Percentiles rank a stretch among this genome's conserved stretches.
Conservation (phyloP, 208 protist genomes). For the Crithidia mellificae region DNA sequence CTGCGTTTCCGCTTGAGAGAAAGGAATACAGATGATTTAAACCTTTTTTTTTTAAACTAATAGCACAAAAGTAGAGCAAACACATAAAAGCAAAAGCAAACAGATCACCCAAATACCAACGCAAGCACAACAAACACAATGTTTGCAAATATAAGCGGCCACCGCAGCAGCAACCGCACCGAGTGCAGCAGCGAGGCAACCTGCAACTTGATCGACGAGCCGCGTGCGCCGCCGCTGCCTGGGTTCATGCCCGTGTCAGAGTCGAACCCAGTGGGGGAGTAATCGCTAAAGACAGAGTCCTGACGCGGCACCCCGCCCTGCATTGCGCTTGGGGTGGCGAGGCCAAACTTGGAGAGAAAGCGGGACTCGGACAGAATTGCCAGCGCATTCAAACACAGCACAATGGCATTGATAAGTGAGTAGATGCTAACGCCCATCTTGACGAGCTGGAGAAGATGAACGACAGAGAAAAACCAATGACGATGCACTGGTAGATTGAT, state of each 20-base stretch:
- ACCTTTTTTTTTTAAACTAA: too few relatives aligned
- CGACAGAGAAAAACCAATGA: too few relatives aligned
- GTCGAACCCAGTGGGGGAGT: slow-evolving; percentile 26
- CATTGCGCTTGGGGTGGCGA: slow-evolving; percentile 40
- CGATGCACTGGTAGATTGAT: too few relatives aligned
- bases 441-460: background rate
- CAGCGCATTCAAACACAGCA: slow-evolving; percentile 76
- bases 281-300: slow-evolving; percentile 28
- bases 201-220: slow-evolving; percentile 39
- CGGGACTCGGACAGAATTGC: slow-evolving; percentile 87
- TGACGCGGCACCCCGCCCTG: slow-evolving; percentile 11
- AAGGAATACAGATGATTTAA: too few relatives aligned
- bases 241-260: background rate
- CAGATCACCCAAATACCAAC: slow-evolving; percentile 64
- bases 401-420: slow-evolving; percentile 48
- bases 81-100: slow-evolving; percentile 15
- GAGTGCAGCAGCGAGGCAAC: slow-evolving; percentile 69
- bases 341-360: slow-evolving; percentile 73
- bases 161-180: slow-evolving; percentile 73
- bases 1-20: too few relatives aligned
- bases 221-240: slow-evolving; percentile 7
- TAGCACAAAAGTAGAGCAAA: too few relatives aligned
- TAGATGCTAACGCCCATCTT: slow-evolving; percentile 79
- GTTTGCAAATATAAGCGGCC: slow-evolving; percentile 83
- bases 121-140: slow-evolving; percentile 64